Percentiles rank a stretch among this genome's conserved stretches.
Evolutionary conservation across 441 rosid species (phyloP).

Genomic region (Hura crepitans): DNA sequence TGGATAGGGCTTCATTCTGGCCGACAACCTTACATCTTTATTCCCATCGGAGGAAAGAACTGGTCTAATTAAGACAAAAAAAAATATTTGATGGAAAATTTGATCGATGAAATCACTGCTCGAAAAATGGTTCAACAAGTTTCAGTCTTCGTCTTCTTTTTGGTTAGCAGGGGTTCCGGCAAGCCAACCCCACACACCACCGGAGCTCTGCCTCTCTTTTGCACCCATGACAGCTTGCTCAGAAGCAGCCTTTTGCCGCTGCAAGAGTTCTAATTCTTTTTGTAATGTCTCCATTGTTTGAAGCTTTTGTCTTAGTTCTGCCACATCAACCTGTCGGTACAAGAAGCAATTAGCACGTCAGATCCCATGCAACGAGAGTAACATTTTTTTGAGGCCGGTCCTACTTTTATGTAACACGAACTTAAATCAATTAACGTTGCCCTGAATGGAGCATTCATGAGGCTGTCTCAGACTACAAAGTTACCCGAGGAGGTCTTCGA

Average conservation of each 20-base stretch:
- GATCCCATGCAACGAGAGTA: background rate
- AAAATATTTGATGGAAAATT: slow-evolving; percentile 23
- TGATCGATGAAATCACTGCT: slow-evolving; percentile 19
- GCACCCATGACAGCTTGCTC: slow-evolving; percentile 77
- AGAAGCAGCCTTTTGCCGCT: slow-evolving; percentile 94
- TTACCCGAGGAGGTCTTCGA: background rate
- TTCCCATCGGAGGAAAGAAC: slow-evolving; percentile 26
- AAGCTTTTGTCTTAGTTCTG: slow-evolving; percentile 87
- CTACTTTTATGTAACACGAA: background rate
- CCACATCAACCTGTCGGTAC: slow-evolving; percentile 73
- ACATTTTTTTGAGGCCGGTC: background rate
- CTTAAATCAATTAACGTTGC: background rate
- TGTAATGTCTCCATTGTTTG: slow-evolving; percentile 78
- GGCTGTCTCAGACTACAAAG: background rate
- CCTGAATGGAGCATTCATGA: background rate
- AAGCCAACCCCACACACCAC: slow-evolving; percentile 97
- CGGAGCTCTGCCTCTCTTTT: slow-evolving; percentile 67
- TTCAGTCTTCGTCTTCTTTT: slow-evolving; percentile 40
- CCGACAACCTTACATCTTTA: slow-evolving; percentile 23
- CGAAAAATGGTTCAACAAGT: background rate
- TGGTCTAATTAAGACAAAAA: slow-evolving; percentile 16
- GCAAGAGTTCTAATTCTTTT: slow-evolving; percentile 86
- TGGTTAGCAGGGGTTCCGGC: slow-evolving; percentile 62
- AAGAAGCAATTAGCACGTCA: slow-evolving; percentile 10
- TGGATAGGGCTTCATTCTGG: background rate